Conservation (phyloP, 352 stramenopile species). For the Phytophthora pistaciae region DNA sequence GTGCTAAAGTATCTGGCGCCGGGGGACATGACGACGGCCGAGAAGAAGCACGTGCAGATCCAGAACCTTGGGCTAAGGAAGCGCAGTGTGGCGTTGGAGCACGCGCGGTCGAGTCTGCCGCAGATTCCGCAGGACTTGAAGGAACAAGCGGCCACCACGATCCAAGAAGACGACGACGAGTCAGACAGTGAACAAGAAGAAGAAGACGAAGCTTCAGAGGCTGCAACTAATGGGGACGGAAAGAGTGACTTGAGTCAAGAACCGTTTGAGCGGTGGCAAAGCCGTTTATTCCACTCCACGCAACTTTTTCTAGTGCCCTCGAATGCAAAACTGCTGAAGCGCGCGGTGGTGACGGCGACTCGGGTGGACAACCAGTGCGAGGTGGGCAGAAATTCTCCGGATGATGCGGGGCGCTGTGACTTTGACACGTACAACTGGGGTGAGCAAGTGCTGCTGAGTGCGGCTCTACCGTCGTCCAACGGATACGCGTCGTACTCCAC, state of each 20-base stretch:
- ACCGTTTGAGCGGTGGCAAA: conserved; percentile 37
- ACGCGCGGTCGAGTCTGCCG: not conserved
- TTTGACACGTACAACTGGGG: conserved; percentile 76
- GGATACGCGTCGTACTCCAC: conserved; percentile 49
- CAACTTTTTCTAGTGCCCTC: conserved; percentile 54
- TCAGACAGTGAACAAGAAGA: conserved; percentile 15
- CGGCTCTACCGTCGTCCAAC: conserved; percentile 12
- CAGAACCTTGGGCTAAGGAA: conserved; percentile 34
- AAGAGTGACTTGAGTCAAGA: not conserved
- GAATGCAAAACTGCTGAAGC: conserved; percentile 43
- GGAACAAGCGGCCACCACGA: conserved; percentile 6
- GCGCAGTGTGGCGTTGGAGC: conserved; percentile 19
- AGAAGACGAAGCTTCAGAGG: not conserved
- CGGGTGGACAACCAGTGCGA: conserved; percentile 51
- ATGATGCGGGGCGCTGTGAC: conserved; percentile 55
- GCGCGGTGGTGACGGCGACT: conserved; percentile 42
- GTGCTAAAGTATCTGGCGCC: conserved; percentile 52
- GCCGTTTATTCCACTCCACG: conserved; percentile 50
- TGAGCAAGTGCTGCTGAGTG: conserved; percentile 51
- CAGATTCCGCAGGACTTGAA: not conserved
- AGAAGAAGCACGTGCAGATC: conserved; percentile 35
- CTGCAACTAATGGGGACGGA: not conserved
- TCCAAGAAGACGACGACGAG: conserved; percentile 27
- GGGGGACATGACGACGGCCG: conserved; percentile 58
- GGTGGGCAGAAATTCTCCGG: conserved; percentile 33